These are phyloP conservation scores for Hericium coralloides DNA, from an alignment of 768 basidiomycete species.

Conservation along the genomic window DNA sequence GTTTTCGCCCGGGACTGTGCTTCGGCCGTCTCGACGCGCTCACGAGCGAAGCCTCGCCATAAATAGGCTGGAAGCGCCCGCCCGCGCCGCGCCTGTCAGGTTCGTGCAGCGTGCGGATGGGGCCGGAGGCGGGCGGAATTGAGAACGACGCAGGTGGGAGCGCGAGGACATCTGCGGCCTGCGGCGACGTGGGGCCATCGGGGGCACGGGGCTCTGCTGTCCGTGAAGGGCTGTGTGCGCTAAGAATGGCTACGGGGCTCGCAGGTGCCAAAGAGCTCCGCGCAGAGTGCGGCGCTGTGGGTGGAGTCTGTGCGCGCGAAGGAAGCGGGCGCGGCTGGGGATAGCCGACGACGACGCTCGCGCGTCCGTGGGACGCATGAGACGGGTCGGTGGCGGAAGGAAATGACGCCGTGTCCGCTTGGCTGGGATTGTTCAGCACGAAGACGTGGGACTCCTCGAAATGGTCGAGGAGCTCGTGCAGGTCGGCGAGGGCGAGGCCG, in stretches of 20 bases:
- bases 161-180: conserved; percentile 1
- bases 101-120: conserved; percentile 5
- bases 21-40: not conserved
- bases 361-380: conserved; percentile 7
- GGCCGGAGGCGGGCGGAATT: conserved; percentile 7
- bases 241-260: conserved; percentile 8
- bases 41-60: not conserved
- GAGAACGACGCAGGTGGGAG: conserved; percentile 10
- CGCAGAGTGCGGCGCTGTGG: conserved; percentile 4
- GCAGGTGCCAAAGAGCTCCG: conserved; percentile 3
- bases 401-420: not conserved
- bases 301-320: conserved; percentile 9
- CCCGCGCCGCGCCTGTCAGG: conserved; percentile 12
- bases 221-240: not conserved
- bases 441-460: conserved; percentile 35
- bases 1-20: conserved; percentile 8
- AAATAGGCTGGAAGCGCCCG: conserved; percentile 13
- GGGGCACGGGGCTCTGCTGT: not conserved
- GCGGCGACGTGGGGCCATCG: not conserved
- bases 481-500: conserved; percentile 33
- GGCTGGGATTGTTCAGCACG: not conserved
- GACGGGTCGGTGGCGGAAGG: conserved; percentile 4
- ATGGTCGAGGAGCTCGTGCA: conserved; percentile 44
- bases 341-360: conserved; percentile 22
- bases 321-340: conserved; percentile 23